Percentiles rank a stretch among this genome's conserved stretches.
phyloP scores from a whole-genome alignment of 2,329 filamentous ascomycete genomes.

The Diplodia seriata region DNA sequence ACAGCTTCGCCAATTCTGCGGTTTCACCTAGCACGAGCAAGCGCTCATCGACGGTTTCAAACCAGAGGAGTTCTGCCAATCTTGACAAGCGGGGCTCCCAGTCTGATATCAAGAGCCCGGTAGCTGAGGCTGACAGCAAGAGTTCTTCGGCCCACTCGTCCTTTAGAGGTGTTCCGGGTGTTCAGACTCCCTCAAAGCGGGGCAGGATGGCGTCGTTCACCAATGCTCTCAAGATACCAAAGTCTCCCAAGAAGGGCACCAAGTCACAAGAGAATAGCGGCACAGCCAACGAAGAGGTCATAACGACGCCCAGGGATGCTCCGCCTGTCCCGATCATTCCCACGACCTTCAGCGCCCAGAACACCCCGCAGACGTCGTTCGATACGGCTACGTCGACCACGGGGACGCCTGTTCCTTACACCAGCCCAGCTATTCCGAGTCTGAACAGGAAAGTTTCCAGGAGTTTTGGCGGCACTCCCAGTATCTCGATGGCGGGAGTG shows the following conservation, averaged over 20 bases:
- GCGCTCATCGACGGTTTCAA: neutral
- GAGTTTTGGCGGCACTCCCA: neutral
- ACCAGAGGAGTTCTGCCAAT: neutral
- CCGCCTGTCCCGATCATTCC: slow-evolving; percentile 17
- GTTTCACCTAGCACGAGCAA: neutral
- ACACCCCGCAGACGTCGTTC: neutral
- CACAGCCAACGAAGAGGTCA: neutral
- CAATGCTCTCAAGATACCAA: slow-evolving; percentile 1
- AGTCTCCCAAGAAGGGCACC: neutral
- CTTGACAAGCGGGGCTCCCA: neutral
- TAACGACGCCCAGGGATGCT: slow-evolving; percentile 17
- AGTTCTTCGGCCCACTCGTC: neutral
- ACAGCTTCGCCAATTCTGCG: neutral
- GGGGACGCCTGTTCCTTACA: neutral
- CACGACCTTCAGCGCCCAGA: slow-evolving; percentile 1
- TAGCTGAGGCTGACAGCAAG: neutral
- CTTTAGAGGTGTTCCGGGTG: neutral
- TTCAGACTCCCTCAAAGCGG: slow-evolving; percentile 11
- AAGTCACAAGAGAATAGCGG: neutral
- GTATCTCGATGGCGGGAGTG: neutral
- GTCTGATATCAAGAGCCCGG: neutral
- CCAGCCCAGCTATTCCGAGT: neutral
- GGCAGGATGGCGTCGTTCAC: neutral
- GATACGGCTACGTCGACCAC: neutral
- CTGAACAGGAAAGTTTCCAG: neutral